A percentile compares a stretch with the other conserved stretches of the same genome.
phyloP scores from a whole-genome alignment of 2,329 filamentous ascomycete species.

The Arthrobotrys sphaeroides region DNA sequence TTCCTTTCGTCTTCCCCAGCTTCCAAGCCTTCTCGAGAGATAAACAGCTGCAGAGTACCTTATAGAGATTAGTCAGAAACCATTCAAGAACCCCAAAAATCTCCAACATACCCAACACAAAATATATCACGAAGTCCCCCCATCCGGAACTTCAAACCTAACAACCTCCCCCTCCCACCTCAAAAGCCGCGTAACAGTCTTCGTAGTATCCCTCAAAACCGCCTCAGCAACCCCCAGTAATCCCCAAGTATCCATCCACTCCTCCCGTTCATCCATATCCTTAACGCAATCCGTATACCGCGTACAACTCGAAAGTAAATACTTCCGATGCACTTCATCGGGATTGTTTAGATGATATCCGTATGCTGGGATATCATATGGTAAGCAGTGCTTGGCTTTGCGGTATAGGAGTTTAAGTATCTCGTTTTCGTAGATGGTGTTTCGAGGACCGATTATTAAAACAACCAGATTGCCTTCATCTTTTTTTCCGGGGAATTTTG shows the following conservation, averaged over 20 bases:
- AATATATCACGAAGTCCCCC: background rate
- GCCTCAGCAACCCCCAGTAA: slow-evolving; percentile 26
- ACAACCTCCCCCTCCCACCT: slow-evolving; percentile 24
- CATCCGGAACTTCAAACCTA: background rate
- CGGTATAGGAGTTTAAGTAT: slow-evolving; percentile 28
- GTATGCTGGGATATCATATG: slow-evolving; percentile 3
- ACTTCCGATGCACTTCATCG: slow-evolving; percentile 6
- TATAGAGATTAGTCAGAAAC: background rate
- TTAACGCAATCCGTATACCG: slow-evolving; percentile 9
- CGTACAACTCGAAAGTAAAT: slow-evolving; percentile 6
- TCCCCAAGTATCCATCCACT: slow-evolving; percentile 26
- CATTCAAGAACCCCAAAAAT: slow-evolving; percentile 1
- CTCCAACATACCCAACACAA: slow-evolving; percentile 48
- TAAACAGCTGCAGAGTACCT: background rate
- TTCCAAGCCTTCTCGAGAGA: background rate
- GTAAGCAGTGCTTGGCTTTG: slow-evolving; percentile 1
- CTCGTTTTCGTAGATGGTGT: slow-evolving; percentile 16
- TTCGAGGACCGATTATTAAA: slow-evolving; percentile 20
- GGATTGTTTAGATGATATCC: slow-evolving; percentile 14
- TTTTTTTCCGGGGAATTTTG: slow-evolving; percentile 2
- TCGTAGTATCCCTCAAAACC: slow-evolving; percentile 18
- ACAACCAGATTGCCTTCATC: slow-evolving; percentile 27
- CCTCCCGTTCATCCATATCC: background rate
- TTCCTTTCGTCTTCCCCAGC: background rate
- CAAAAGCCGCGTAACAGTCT: slow-evolving; percentile 22